These are phyloP conservation scores for Alternaria solani DNA, from an alignment of 2,329 filamentous ascomycete genomes.

Conservation along the genomic window DNA sequence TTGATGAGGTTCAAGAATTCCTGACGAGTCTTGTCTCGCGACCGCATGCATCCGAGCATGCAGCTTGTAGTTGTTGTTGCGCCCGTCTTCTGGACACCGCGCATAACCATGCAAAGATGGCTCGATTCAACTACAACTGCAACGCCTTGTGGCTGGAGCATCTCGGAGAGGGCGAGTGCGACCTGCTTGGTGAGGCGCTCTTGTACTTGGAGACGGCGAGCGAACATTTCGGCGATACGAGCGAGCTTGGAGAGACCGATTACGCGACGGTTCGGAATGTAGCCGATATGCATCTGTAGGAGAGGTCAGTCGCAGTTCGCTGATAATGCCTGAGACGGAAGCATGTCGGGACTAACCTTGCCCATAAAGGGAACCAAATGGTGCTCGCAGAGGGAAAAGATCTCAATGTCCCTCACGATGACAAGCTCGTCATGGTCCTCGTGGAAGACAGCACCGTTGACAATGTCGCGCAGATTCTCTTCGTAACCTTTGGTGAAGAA, in stretches of 20 bases:
- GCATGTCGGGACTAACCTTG: conserved; percentile 67
- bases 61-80: conserved; percentile 93
- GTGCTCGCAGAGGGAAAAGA: conserved; percentile 95
- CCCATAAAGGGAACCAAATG: conserved; percentile 96
- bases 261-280: conserved; percentile 90
- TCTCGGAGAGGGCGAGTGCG: conserved; percentile 89
- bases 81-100: conserved; percentile 92
- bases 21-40: conserved; percentile 90
- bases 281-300: conserved; percentile 93
- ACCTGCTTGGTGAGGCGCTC: conserved; percentile 97
- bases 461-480: conserved; percentile 88
- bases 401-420: conserved; percentile 96
- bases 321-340: not conserved
- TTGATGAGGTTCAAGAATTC: conserved; percentile 83
- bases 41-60: conserved; percentile 95
- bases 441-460: conserved; percentile 93
- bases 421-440: conserved; percentile 98
- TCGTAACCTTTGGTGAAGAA: conserved; percentile 98
- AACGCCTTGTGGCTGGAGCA: conserved; percentile 91
- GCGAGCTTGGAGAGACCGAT: conserved; percentile 96
- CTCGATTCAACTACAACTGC: conserved; percentile 97
- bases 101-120: conserved; percentile 98
- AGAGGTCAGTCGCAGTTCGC: conserved; percentile 15
- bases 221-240: conserved; percentile 96
- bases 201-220: conserved; percentile 90